These are phyloP conservation scores for Tephrocybe sp. DNA, from an alignment of 768 basidiomycete genomes.

Conservation along the genomic window DNA sequence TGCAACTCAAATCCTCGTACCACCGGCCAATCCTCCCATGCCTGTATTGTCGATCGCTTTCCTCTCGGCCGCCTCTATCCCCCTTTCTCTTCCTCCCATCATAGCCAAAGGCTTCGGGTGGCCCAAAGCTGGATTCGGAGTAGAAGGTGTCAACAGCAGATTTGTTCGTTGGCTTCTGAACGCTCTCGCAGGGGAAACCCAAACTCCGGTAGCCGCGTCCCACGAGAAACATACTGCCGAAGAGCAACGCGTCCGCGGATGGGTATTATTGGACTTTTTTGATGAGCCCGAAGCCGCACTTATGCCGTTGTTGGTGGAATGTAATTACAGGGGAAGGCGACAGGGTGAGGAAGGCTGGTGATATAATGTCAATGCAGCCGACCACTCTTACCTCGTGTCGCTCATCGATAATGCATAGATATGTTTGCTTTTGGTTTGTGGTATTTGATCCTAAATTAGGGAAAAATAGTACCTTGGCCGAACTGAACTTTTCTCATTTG, in stretches of 20 bases:
- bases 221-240: conserved; percentile 15
- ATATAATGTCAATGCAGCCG: too few relatives aligned
- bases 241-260: conserved; percentile 63
- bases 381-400: too few relatives aligned
- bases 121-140: conserved; percentile 71
- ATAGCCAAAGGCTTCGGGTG: conserved; percentile 85
- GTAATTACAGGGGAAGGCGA: conserved; percentile 60
- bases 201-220: conserved; percentile 10
- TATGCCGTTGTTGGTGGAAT: conserved; percentile 71
- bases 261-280: conserved; percentile 78
- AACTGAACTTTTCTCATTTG: too few relatives aligned
- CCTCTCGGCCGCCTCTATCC: conserved; percentile 79
- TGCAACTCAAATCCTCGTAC: conserved; percentile 53
- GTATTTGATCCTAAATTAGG: too few relatives aligned
- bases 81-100: conserved; percentile 73
- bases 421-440: too few relatives aligned
- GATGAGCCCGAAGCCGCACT: conserved; percentile 56
- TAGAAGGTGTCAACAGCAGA: conserved; percentile 86
- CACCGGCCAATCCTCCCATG: conserved; percentile 30
- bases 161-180: conserved; percentile 71
- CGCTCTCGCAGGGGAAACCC: conserved; percentile 33
- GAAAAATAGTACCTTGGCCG: too few relatives aligned
- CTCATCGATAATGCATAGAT: too few relatives aligned
- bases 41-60: conserved; percentile 73
- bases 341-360: conserved; percentile 23